Base-by-base conservation (phyloP, 805 yeast species). In the Kodamaea laetipori region DNA sequence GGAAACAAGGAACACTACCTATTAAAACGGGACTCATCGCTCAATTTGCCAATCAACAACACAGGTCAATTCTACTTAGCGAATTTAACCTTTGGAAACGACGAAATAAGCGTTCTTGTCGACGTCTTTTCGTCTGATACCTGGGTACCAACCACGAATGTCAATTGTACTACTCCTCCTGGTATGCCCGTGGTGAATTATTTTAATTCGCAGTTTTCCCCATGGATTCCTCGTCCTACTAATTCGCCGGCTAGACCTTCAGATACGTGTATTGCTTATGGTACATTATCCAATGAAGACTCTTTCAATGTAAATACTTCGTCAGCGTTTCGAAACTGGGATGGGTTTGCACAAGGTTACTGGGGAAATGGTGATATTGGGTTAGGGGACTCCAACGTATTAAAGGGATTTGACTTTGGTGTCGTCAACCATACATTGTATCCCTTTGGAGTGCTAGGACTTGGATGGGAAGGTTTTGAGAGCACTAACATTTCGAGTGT, bases 401-500 rank as follows among this genome's bases (percentile, higher is more conserved):
- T 30, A 9, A 13, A 26, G 11, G 41, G 24, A 7, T 12, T 37
- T 4, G 17, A 30, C 5, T 37, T 37, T 27, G 41, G 41, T 6
- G 34, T 37, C 9, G 34, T n/a, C 12, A 37, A 26, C 26, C 17
- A 26, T 8, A 26, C 34, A 4, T 4, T n/a, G 4, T 13, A 11
- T 11, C 25, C 33, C 9, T 12, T 27, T 16, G 41, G 41, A 27
- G 33, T 37, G 9, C 11, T 37, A 3, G 41, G 41, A 7, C 26
- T 37, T 17, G 41, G 41, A 2, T 27, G 6, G 10, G 11, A 8
- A 8, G 4, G 17, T 4, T 17, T 15, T 15, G 41, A 37, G 17
- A 15, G 11, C 25, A 24, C 31, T 3, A 26, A 15, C 18, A 4
- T 13, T 5, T 6, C 36, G 9, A 15, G 8, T 21, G 6, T 8